Evolutionary conservation across 176 grass and related monocot species (phyloP).

Genomic region (Oryza coarctata): DNA sequence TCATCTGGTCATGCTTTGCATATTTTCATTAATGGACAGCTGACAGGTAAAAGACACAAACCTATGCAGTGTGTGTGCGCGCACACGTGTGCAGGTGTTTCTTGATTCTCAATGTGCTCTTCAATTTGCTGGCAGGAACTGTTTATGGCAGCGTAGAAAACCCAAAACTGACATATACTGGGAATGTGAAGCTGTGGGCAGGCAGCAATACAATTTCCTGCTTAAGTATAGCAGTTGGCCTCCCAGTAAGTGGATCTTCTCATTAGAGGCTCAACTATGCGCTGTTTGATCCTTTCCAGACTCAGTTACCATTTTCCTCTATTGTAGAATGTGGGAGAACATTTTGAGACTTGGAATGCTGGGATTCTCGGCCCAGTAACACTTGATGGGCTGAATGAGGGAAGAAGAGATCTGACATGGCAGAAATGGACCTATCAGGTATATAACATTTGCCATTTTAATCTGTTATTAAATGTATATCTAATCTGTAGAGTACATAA

Average conservation of each 20-base stretch:
- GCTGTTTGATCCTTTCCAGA: not conserved
- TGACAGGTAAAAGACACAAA: slow-evolving; percentile 48
- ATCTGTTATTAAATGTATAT: slow-evolving; percentile 2
- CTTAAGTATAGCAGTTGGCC: slow-evolving; percentile 91
- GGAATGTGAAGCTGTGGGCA: slow-evolving; percentile 70
- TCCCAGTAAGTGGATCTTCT: slow-evolving; percentile 68
- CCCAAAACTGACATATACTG: slow-evolving; percentile 78
- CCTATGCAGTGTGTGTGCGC: not conserved
- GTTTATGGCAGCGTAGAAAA: slow-evolving; percentile 78
- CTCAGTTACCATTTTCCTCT: slow-evolving; percentile 18
- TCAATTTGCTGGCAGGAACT: slow-evolving; percentile 58
- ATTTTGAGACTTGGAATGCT: slow-evolving; percentile 99
- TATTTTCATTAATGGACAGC: slow-evolving; percentile 79
- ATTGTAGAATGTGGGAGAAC: slow-evolving; percentile 86
- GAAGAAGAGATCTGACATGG: slow-evolving; percentile 93
- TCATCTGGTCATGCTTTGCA: slow-evolving; percentile 94
- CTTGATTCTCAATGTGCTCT: slow-evolving; percentile 23
- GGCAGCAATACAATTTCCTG: slow-evolving; percentile 93
- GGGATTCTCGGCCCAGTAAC: slow-evolving; percentile 94
- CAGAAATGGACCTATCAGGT: slow-evolving; percentile 99
- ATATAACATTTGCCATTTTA: not conserved
- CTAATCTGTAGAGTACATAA: not conserved
- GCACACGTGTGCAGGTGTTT: not conserved
- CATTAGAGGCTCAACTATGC: not conserved
- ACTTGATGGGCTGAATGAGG: slow-evolving; percentile 83